Evolutionary conservation across 768 basidiomycete genomes (phyloP).

Genomic region (Mycena galericulata): DNA sequence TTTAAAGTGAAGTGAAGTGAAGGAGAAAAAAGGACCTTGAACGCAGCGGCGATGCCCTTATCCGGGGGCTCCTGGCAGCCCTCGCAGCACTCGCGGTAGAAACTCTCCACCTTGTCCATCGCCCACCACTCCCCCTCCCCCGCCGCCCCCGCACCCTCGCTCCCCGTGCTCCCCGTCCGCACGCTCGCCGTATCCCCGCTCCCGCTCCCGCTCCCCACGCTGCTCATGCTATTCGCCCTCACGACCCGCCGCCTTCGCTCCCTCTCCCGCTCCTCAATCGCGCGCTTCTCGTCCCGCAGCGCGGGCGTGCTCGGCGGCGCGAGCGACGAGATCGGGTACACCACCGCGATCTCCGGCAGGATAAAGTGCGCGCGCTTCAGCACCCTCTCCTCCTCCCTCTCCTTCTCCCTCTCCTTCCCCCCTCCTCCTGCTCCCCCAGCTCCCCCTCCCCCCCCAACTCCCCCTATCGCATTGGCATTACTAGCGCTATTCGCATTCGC

Average conservation of each 20-base stretch:
- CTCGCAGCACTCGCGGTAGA: slow-evolving; percentile 88
- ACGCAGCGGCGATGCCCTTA: slow-evolving; percentile 70
- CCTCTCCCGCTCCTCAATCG: slow-evolving; percentile 81
- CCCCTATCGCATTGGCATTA: neutral
- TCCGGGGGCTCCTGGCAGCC: slow-evolving; percentile 81
- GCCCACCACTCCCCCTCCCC: slow-evolving; percentile 83
- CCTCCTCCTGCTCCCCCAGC: slow-evolving; percentile 42
- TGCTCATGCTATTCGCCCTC: slow-evolving; percentile 48
- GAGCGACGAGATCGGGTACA: slow-evolving; percentile 89
- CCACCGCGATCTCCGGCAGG: slow-evolving; percentile 84
- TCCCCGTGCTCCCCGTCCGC: slow-evolving; percentile 6
- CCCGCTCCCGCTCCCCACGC: neutral
- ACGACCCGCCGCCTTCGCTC: slow-evolving; percentile 77
- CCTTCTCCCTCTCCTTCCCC: slow-evolving; percentile 47
- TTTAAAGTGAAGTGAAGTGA: neutral
- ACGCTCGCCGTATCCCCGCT: slow-evolving; percentile 9
- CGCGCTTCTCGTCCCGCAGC: slow-evolving; percentile 83
- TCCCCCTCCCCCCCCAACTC: neutral
- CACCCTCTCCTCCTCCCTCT: slow-evolving; percentile 64
- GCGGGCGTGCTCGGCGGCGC: slow-evolving; percentile 87
- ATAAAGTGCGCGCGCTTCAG: slow-evolving; percentile 94
- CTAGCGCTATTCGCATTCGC: neutral
- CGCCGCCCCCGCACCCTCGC: slow-evolving; percentile 9
- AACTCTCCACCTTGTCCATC: slow-evolving; percentile 83
- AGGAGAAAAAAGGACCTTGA: slow-evolving; percentile 66